Evolutionary conservation across 2,329 filamentous ascomycete species (phyloP).

Genomic region (Monosporascus sp.): DNA sequence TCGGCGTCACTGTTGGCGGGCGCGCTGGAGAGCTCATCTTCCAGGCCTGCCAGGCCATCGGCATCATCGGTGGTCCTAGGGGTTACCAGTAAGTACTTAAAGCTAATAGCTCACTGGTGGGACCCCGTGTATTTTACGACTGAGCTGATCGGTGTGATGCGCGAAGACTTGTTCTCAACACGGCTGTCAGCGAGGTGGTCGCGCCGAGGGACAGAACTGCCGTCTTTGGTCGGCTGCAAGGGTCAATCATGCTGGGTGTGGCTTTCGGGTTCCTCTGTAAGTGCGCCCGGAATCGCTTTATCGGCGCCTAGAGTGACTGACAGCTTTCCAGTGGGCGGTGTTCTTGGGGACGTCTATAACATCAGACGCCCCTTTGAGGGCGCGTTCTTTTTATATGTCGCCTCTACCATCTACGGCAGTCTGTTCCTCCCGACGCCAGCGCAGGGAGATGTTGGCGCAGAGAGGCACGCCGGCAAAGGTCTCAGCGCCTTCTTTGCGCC

Average conservation of each 20-base stretch:
- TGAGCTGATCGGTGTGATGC: not conserved
- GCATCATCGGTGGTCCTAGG: constrained; percentile 61
- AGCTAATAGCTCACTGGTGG: not conserved
- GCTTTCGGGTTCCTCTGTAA: constrained; percentile 56
- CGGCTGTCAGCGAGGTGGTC: constrained; percentile 61
- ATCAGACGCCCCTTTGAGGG: constrained; percentile 61
- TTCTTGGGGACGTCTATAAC: constrained; percentile 58
- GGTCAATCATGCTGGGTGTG: constrained; percentile 61
- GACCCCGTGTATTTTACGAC: not conserved
- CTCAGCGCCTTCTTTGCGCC: constrained; percentile 57
- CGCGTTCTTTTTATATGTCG: constrained; percentile 52
- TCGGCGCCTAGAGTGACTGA: not conserved
- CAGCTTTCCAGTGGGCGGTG: constrained; percentile 46
- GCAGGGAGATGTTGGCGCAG: constrained; percentile 5
- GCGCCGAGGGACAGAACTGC: constrained; percentile 55
- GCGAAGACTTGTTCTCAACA: constrained; percentile 54
- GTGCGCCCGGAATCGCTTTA: constrained; percentile 8
- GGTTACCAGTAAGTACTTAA: constrained; percentile 49
- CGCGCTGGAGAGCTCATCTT: constrained; percentile 60
- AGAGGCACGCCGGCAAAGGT: constrained; percentile 26
- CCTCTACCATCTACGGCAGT: constrained; percentile 36
- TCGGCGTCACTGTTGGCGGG: constrained; percentile 60
- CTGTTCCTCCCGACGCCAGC: constrained; percentile 34
- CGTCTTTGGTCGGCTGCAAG: constrained; percentile 59
- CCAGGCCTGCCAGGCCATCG: constrained; percentile 62